Base-by-base conservation (phyloP, 1,139 yeast genomes). In the Yamadazyma siamensis region DNA sequence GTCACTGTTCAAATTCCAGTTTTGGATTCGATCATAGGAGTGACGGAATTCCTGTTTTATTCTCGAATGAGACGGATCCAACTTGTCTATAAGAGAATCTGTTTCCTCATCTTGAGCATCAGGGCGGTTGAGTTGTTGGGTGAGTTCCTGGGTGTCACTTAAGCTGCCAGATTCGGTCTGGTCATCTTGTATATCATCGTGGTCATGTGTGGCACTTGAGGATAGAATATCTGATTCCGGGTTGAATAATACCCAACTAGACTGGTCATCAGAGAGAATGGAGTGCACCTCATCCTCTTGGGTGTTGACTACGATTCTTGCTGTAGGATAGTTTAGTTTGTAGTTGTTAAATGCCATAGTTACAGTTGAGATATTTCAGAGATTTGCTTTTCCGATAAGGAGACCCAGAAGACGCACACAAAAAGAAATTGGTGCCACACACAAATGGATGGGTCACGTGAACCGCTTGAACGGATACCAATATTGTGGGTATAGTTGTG, bases 221-320 rank as follows among this genome's bases (percentile, higher is more conserved):
- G 70, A 63, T 33, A 67, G 51, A 25, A 66, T 61, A 41, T 67
- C 73, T 3, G 66, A 59, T 13, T 52, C 62, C 9, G 73, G 73
- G 36, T 62, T 62, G 35, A 67, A 67, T 38, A 67, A 53, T 18
- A 67, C 70, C 59, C 68, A 67, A 54, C 62, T 65, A 16, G 65
- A 59, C 39, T 64, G 63, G 21, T 55, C 61, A 36, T 59, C 64
- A 6, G 46, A 40, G 14, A 44, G 31, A 5, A 44, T 40, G 9
- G 44, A 40, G 5, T 29, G 29, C 3, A 28, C 34, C 21, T 43
- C 47, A 10, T 43, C 39, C 4, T 31, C 30, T 4, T 44, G 45
- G 14, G 40, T 24, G 21, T 35, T 33, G 4, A 24, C 33, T 5
- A 30, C 34, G 14, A 43, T 35, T 20, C 31, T 25, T 3, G 35